Evolutionary conservation across 805 yeast genomes (phyloP).

Genomic region (Candida nonsorbophila): DNA sequence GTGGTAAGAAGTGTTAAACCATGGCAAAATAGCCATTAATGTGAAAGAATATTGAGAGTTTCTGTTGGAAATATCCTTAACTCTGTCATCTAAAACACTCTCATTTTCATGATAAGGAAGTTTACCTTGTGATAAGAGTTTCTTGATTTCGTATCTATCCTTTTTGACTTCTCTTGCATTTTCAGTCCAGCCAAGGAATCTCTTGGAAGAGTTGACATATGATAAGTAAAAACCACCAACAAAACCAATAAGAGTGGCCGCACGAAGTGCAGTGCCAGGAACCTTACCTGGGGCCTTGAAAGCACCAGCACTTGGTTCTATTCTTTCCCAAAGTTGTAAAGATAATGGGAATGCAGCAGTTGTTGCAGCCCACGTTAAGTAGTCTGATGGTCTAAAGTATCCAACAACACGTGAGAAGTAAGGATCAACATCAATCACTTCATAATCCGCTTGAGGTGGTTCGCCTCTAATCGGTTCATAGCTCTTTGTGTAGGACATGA

Average conservation of each 20-base stretch:
- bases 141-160: conserved; percentile 72
- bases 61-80: conserved; percentile 71
- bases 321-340: conserved; percentile 36
- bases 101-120: conserved; percentile 64
- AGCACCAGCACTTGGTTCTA: conserved; percentile 38
- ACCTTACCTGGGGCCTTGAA: conserved; percentile 45
- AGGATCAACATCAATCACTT: conserved; percentile 73
- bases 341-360: conserved; percentile 40
- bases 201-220: conserved; percentile 58
- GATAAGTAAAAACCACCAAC: conserved; percentile 72
- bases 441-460: conserved; percentile 34
- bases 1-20: conserved; percentile 79
- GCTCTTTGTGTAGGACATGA: conserved; percentile 35
- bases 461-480: conserved; percentile 38
- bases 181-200: conserved; percentile 78
- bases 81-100: conserved; percentile 51
- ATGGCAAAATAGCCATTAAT: conserved; percentile 59
- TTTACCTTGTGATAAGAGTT: conserved; percentile 56
- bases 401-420: conserved; percentile 65
- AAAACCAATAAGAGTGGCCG: conserved; percentile 57
- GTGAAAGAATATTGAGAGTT: conserved; percentile 70
- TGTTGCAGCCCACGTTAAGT: conserved; percentile 40
- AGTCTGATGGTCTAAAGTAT: conserved; percentile 68
- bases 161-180: conserved; percentile 62
- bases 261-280: conserved; percentile 52